Conservation (phyloP, 1,284 basidiomycete species). For the Bondarzewia mesenterica region DNA sequence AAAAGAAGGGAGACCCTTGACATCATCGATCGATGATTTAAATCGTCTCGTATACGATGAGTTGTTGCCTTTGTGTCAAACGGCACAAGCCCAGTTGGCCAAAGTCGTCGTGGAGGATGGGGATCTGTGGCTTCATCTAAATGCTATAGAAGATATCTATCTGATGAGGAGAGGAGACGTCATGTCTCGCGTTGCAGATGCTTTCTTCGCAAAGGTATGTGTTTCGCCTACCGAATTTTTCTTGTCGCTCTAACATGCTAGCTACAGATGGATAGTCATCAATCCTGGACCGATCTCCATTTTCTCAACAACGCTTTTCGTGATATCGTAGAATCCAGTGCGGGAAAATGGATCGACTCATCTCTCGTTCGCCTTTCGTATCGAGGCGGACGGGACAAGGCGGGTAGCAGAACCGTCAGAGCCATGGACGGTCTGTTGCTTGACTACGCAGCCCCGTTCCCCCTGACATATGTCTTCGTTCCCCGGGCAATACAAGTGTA, state of each 20-base stretch:
- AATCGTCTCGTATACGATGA: constrained; percentile 54
- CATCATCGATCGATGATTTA: constrained; percentile 48
- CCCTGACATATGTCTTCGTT: constrained; percentile 72
- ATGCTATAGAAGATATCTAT: constrained; percentile 64
- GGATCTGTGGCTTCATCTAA: constrained; percentile 60
- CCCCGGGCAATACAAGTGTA: constrained; percentile 53
- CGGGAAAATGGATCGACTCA: constrained; percentile 54
- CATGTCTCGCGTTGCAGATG: constrained; percentile 64
- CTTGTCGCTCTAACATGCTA: neutral
- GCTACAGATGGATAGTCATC: constrained; percentile 58
- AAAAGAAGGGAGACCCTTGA: neutral
- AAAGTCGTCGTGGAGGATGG: constrained; percentile 64
- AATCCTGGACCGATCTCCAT: constrained; percentile 78
- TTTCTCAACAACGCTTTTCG: constrained; percentile 72
- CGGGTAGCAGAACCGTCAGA: constrained; percentile 42
- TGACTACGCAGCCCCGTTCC: constrained; percentile 78
- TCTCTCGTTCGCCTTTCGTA: constrained; percentile 70
- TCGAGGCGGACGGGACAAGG: constrained; percentile 35
- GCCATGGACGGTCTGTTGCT: constrained; percentile 59
- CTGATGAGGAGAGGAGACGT: constrained; percentile 68
- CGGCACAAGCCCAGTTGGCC: constrained; percentile 48
- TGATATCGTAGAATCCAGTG: constrained; percentile 50
- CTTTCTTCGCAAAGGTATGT: constrained; percentile 64
- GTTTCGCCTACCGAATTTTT: neutral
- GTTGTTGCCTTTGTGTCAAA: constrained; percentile 50